Base-by-base conservation (phyloP, 495 filamentous ascomycete species). In the Penicillium samsonianum region DNA sequence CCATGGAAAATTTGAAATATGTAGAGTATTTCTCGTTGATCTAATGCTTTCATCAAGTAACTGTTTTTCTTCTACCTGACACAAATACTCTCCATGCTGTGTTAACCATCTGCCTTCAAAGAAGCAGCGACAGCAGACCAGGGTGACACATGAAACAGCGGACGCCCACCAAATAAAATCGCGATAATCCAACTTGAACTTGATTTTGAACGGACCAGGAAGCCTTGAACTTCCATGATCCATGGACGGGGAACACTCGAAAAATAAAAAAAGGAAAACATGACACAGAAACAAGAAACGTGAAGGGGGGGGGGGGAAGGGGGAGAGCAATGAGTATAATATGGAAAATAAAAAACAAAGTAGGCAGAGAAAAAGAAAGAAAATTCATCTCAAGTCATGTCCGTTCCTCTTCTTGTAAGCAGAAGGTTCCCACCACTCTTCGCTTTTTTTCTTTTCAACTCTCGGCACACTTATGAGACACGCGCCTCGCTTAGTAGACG, bases 401-500 rank as follows among this genome's bases (percentile, higher is more conserved):
- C 63, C 63, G 53, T 57, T 60, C 57, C 64, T 64, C 52, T 65
- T 70, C 65, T 64, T 62, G 62, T 66, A 64, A 57, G 62, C 58
- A 56, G 45, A 62, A 60, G 53, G 31, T 30, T 61, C 52, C 62
- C 55, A 59, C 63, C 62, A 64, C 58, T 22, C 65, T 63, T 65
- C 55, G 59, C 59, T 53, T 65, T 65, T 57, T 67, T 58, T 53
- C 40, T 57, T 53, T 52, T 58, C 53, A 53, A 57, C 49, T 64
- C 59, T 50, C 59, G 49, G 25, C 45, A 50, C 38, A 67, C 60
- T 58, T 23, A 45, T 35, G 47, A 62, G 53, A 46, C 37, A 55
- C 31, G 4, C n/a, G 37, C 25, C n/a, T 0, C 16, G 40, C 56
- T 63, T 83, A 91, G 78, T 98, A 98, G 47, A 92, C 95, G 65